A percentile compares a stretch with the other conserved stretches of the same genome.
Conservation (phyloP, 78 protist genomes). For the Protostelium mycophagum region DNA sequence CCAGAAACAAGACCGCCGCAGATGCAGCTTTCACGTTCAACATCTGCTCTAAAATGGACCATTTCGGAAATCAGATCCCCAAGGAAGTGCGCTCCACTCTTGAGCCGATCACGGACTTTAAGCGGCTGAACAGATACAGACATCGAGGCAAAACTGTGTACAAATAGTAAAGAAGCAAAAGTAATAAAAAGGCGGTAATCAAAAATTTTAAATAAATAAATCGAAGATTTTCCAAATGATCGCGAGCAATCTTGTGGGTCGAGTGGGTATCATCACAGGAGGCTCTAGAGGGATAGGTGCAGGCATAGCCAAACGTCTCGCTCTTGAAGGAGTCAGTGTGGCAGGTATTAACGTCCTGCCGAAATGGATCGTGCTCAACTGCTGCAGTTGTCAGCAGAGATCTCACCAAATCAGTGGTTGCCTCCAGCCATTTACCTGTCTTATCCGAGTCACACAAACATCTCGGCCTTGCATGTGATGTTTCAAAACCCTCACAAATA, state of each 20-base stretch:
- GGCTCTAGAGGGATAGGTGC: constrained; percentile 45
- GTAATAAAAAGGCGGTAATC: too few relatives aligned
- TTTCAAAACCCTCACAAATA: constrained; percentile 2
- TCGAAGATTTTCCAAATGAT: too few relatives aligned
- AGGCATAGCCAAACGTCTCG: constrained; percentile 20
- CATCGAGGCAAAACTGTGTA: too few relatives aligned
- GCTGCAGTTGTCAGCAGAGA: neutral
- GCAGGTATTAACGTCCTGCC: neutral
- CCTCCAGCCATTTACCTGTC: neutral
- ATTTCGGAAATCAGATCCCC: too few relatives aligned
- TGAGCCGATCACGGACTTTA: too few relatives aligned
- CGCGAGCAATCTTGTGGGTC: neutral
- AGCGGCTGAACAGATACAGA: too few relatives aligned
- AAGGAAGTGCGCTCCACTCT: too few relatives aligned
- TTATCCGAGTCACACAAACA: constrained; percentile 20
- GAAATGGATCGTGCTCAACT: neutral
- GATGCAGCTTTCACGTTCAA: too few relatives aligned
- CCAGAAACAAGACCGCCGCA: too few relatives aligned
- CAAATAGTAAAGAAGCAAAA: too few relatives aligned
- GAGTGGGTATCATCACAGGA: constrained; percentile 15
- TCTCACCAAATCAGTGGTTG: neutral
- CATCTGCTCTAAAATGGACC: too few relatives aligned
- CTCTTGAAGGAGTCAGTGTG: constrained; percentile 21
- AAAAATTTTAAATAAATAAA: too few relatives aligned
- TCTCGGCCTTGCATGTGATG: constrained; percentile 1